Percentiles rank a stretch among this genome's conserved stretches.
phyloP scores from a whole-genome alignment of 495 filamentous ascomycete species.

The Melanomma pulvis-pyrius region DNA sequence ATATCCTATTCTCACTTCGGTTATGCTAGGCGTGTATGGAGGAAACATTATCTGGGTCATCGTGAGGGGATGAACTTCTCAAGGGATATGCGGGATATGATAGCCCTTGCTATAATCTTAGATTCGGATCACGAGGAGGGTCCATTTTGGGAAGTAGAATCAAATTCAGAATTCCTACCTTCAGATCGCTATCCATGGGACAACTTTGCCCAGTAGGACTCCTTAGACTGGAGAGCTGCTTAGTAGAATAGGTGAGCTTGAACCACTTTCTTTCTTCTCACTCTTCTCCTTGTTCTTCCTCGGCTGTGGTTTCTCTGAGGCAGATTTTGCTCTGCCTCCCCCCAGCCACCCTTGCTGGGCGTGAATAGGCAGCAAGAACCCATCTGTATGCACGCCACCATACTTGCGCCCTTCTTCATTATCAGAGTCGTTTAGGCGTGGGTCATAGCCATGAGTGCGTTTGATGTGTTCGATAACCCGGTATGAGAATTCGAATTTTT shows the following conservation, averaged over 20 bases:
- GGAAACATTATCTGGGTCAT: no score
- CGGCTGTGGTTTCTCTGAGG: not conserved
- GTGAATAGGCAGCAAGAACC: slow-evolving; percentile 43
- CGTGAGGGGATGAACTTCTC: no score
- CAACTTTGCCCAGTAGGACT: not conserved
- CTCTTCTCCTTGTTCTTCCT: slow-evolving; percentile 2
- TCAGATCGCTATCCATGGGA: no score
- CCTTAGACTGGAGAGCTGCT: not conserved
- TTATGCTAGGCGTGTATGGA: no score
- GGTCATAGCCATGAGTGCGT: slow-evolving; percentile 33
- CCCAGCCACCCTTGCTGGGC: slow-evolving; percentile 41
- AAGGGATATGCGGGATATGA: no score
- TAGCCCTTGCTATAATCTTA: no score
- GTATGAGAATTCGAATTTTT: slow-evolving; percentile 28
- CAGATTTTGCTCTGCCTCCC: slow-evolving; percentile 19
- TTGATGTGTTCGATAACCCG: slow-evolving; percentile 28
- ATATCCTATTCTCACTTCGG: no score
- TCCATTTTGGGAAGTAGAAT: no score
- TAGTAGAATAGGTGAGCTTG: not conserved
- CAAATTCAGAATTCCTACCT: no score
- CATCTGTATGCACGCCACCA: slow-evolving; percentile 44
- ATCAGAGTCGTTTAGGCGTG: slow-evolving; percentile 23
- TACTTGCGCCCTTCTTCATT: slow-evolving; percentile 27
- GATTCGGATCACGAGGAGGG: no score
- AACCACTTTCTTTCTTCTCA: not conserved